phyloP scores from a whole-genome alignment of 805 yeast species.

The Ogataea sp. region DNA sequence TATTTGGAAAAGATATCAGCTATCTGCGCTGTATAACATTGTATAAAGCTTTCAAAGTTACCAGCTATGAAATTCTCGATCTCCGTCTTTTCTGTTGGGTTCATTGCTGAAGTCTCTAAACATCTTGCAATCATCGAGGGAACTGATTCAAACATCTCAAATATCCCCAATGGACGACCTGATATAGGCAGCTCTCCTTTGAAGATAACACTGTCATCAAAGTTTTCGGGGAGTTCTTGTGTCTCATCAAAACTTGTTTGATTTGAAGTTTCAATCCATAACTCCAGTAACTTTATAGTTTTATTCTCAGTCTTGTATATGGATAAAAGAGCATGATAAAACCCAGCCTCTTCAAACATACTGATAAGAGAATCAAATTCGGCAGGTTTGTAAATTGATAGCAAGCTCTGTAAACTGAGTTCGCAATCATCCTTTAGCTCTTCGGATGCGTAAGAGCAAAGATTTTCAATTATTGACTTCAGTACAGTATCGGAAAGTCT shows the following conservation, averaged over 20 bases:
- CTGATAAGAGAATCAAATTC: constrained; percentile 40
- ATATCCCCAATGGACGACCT: neutral
- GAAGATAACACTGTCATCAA: neutral
- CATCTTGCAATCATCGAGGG: constrained; percentile 19
- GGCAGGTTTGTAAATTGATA: constrained; percentile 58
- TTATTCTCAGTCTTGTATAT: constrained; percentile 47
- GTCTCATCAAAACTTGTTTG: constrained; percentile 2
- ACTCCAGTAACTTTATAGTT: constrained; percentile 43
- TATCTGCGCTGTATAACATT: constrained; percentile 26
- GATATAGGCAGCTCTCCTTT: neutral
- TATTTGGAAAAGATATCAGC: constrained; percentile 27
- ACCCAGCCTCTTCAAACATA: constrained; percentile 45
- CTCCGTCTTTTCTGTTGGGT: constrained; percentile 10
- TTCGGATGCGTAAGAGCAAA: constrained; percentile 35
- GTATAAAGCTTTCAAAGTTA: constrained; percentile 22
- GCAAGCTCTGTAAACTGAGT: constrained; percentile 62
- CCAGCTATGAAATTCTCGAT: constrained; percentile 18
- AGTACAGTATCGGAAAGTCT: constrained; percentile 56
- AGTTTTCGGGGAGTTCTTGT: neutral
- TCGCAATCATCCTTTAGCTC: constrained; percentile 53
- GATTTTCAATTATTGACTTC: constrained; percentile 35
- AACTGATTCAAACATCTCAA: constrained; percentile 19
- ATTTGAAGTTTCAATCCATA: constrained; percentile 34
- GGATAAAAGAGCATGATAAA: constrained; percentile 48
- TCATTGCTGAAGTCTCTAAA: constrained; percentile 10